Evolutionary conservation across 202 grass and related monocot species (phyloP).

Genomic region (Elaeis oleifera): DNA sequence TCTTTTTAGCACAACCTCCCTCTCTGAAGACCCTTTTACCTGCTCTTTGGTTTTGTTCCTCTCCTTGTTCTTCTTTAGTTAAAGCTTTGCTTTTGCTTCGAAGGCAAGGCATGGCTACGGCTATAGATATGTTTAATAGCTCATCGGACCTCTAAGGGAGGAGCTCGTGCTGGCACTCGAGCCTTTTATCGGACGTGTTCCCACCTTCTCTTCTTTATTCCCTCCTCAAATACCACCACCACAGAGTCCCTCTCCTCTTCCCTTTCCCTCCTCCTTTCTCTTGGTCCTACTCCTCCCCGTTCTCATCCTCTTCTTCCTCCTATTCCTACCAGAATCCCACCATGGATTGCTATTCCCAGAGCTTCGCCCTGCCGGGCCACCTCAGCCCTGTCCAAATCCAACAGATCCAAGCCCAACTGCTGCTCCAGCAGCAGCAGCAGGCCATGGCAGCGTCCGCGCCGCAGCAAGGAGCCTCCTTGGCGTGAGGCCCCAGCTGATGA

Average conservation of each 20-base stretch:
- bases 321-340: background rate
- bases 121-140: constrained; percentile 3
- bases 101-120: constrained; percentile 2
- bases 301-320: background rate
- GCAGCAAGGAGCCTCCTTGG: background rate
- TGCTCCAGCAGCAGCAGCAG: constrained; percentile 4
- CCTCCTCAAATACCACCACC: no score
- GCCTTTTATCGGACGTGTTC: background rate
- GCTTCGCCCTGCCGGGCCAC: no score
- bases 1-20: background rate
- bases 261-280: background rate
- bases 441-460: background rate
- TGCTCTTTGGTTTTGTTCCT: background rate
- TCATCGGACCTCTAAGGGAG: constrained; percentile 3
- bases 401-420: background rate
- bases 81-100: background rate
- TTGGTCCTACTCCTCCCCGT: background rate
- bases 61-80: background rate
- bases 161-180: background rate
- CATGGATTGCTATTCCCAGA: background rate
- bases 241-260: no score
- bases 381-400: background rate
- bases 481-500: background rate
- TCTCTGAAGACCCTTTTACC: background rate
- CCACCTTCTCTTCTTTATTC: no score